Evolutionary conservation across 495 filamentous ascomycete species (phyloP).

Genomic region (Annulohypoxylon bovei): DNA sequence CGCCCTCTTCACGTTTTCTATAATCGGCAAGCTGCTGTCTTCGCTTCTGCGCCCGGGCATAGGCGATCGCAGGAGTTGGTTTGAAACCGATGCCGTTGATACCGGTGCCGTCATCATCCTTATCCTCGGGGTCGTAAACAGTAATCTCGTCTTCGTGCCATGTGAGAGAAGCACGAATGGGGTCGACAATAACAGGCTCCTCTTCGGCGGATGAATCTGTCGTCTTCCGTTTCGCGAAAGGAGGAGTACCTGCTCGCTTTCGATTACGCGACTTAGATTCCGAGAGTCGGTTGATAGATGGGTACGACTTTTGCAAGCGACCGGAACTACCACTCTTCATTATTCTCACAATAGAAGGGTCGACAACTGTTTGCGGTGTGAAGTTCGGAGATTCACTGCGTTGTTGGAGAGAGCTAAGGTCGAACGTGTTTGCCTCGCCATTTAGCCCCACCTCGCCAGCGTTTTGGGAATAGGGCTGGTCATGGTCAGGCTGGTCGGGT

Average conservation of each 20-base stretch:
- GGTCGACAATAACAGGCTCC: constrained; percentile 56
- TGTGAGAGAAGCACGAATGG: constrained; percentile 67
- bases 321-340: constrained; percentile 38
- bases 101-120: constrained; percentile 79
- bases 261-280: constrained; percentile 54
- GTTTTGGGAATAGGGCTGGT: constrained; percentile 33
- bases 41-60: constrained; percentile 76
- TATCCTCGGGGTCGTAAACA: constrained; percentile 77
- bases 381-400: constrained; percentile 33
- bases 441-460: constrained; percentile 19
- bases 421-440: not conserved
- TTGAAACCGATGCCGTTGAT: constrained; percentile 93
- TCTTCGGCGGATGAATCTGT: constrained; percentile 35
- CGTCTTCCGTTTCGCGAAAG: constrained; percentile 43
- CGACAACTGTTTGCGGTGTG: constrained; percentile 37
- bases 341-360: constrained; percentile 44
- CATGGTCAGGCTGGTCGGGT: constrained; percentile 33
- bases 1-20: constrained; percentile 79
- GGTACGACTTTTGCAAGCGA: constrained; percentile 47
- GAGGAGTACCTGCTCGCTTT: constrained; percentile 57
- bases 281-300: constrained; percentile 50
- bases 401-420: constrained; percentile 3
- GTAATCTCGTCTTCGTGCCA: constrained; percentile 90
- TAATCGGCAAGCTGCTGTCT: constrained; percentile 87
- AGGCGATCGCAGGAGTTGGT: constrained; percentile 84